phyloP scores from a whole-genome alignment of 441 rosid species.

The Populus tomentosa region DNA sequence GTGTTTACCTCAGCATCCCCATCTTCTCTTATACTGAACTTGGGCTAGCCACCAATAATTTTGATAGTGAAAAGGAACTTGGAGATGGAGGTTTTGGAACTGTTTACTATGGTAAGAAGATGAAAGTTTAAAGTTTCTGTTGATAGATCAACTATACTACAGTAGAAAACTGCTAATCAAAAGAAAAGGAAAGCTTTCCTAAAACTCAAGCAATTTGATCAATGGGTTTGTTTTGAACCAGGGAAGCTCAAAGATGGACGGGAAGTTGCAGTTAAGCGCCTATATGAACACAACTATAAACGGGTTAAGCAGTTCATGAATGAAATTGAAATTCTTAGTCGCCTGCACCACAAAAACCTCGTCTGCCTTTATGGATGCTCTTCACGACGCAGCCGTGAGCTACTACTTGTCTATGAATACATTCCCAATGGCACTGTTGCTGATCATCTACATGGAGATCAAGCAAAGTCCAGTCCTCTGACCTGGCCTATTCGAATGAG shows the following conservation, averaged over 20 bases:
- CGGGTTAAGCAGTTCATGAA: slow-evolving; percentile 68
- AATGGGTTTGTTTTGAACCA: slow-evolving; percentile 19
- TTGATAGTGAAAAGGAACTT: slow-evolving; percentile 46
- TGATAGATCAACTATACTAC: background rate
- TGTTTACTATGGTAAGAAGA: slow-evolving; percentile 59
- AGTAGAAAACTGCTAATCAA: background rate
- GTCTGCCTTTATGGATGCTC: slow-evolving; percentile 87
- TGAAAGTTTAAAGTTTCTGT: background rate
- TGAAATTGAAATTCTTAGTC: slow-evolving; percentile 71
- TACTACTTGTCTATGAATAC: slow-evolving; percentile 78
- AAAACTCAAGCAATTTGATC: slow-evolving; percentile 1
- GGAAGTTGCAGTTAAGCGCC: slow-evolving; percentile 84
- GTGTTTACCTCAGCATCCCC: slow-evolving; percentile 51
- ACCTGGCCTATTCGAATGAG: slow-evolving; percentile 68
- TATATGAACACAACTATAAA: slow-evolving; percentile 60
- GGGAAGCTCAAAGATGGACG: slow-evolving; percentile 71
- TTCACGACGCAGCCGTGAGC: slow-evolving; percentile 61
- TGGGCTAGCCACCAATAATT: slow-evolving; percentile 60
- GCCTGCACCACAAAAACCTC: slow-evolving; percentile 68
- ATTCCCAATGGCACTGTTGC: slow-evolving; percentile 73
- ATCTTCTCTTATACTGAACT: slow-evolving; percentile 61
- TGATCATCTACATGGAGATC: slow-evolving; percentile 69
- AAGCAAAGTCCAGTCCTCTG: slow-evolving; percentile 29
- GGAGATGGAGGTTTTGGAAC: slow-evolving; percentile 88
- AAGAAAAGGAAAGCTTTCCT: background rate